A percentile compares a stretch with the other conserved stretches of the same genome.
phyloP scores from a whole-genome alignment of 768 basidiomycete genomes.

The Suillus variegatus region DNA sequence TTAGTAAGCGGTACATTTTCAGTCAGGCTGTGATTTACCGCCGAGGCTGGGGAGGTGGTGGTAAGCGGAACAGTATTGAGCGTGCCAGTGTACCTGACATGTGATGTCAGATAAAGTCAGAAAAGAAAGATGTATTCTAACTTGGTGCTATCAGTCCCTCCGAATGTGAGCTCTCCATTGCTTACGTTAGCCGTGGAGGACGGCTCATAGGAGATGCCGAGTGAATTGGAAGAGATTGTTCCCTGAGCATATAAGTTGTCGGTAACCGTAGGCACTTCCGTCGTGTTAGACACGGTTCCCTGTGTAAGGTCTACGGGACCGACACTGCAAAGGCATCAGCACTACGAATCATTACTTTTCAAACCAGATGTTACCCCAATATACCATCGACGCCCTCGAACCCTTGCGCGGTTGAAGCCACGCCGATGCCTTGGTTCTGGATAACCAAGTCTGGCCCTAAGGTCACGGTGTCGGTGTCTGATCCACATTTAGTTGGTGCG shows the following conservation, averaged over 20 bases:
- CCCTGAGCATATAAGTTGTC: constrained; percentile 51
- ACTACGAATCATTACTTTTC: neutral
- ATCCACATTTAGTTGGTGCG: neutral
- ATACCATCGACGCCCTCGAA: constrained; percentile 51
- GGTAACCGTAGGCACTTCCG: constrained; percentile 49
- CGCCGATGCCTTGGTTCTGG: constrained; percentile 44
- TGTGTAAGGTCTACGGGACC: constrained; percentile 50
- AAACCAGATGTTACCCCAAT: constrained; percentile 35
- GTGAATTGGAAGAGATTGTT: constrained; percentile 43
- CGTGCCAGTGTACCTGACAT: constrained; percentile 26
- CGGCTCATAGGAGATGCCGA: constrained; percentile 52
- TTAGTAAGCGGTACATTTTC: neutral
- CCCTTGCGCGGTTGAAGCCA: constrained; percentile 39
- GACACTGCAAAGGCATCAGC: constrained; percentile 28
- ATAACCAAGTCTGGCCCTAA: constrained; percentile 40
- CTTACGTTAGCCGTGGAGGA: constrained; percentile 33
- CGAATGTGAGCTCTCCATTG: constrained; percentile 57
- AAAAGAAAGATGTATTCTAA: constrained; percentile 15
- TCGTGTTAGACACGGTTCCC: constrained; percentile 37
- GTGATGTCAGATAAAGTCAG: neutral
- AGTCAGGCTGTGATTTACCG: neutral
- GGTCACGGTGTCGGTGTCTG: constrained; percentile 47
- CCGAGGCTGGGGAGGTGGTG: constrained; percentile 40
- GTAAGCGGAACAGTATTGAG: constrained; percentile 41
- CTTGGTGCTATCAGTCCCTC: constrained; percentile 46